Conservation (phyloP, 2,329 filamentous ascomycete genomes). For the Fusarium secorum region DNA sequence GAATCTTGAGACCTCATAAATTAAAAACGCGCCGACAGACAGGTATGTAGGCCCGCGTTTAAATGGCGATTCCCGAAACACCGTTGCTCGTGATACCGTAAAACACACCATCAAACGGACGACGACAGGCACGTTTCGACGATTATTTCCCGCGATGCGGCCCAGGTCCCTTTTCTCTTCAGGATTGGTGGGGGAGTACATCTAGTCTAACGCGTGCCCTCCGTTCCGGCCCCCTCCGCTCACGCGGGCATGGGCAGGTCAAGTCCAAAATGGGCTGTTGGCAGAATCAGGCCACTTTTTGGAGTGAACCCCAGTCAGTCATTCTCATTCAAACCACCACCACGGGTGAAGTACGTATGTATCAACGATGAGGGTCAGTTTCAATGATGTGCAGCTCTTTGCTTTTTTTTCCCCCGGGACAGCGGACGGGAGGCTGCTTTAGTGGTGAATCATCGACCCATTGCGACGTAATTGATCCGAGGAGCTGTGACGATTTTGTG, state of each 20-base stretch:
- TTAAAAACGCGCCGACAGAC: conserved; percentile 4
- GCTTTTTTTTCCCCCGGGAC: conserved; percentile 1
- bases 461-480: not conserved
- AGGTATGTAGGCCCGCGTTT: not conserved
- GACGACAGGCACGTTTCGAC: conserved; percentile 28
- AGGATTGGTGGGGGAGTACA: not conserved
- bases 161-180: not conserved
- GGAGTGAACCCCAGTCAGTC: not conserved
- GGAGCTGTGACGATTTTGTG: conserved; percentile 3
- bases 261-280: conserved; percentile 39
- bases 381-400: conserved; percentile 1
- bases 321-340: not conserved
- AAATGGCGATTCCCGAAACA: conserved; percentile 20
- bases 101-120: conserved; percentile 33
- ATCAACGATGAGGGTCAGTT: not conserved
- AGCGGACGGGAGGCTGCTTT: conserved; percentile 3
- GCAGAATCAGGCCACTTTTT: conserved; percentile 39
- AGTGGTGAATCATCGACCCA: conserved; percentile 7
- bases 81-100: conserved; percentile 8
- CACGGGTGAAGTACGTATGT: not conserved
- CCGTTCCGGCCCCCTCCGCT: conserved; percentile 42
- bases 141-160: conserved; percentile 40
- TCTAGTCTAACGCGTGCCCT: conserved; percentile 21
- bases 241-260: conserved; percentile 34
- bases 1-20: not conserved